Base-by-base conservation (phyloP, 352 stramenopile species). In the Pythium folliculosum region DNA sequence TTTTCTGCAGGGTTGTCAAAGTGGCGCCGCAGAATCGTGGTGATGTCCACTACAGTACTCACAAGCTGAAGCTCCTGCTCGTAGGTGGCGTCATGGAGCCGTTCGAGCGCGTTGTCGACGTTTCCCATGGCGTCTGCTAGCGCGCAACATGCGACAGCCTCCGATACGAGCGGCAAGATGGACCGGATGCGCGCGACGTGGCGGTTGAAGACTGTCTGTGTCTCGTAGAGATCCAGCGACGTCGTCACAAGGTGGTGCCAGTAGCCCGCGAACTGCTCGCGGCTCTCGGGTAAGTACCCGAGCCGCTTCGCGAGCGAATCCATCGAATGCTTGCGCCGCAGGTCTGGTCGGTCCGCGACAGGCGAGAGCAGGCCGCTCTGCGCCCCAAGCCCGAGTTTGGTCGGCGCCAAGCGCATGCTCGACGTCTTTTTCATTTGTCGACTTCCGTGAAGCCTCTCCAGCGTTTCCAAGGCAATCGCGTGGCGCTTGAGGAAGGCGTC, bases 311-410 rank as follows among this genome's bases (percentile, higher is more conserved):
- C 73, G 76, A 76, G 82, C 6, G 75, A 67, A 16, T 88, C 80
- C 77, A 92, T 89, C 8, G 81, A 89, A 14, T 86, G 77, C n/a
- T 83, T 78, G 22, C 84, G 78, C 22, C 77, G 72, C 27, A 88
- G 51, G 19, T 90, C 81, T 0, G 80, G 73, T 2, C 77, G 78
- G 14, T 87, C 68, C 19, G 65, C 75, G 17, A 81, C 71, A 5
- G 81, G 77, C 0, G 73, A 85, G 17, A 91, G 62, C 7, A 89
- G 25, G 14, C 76, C 81, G 49, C 80, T 90, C 10, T 52, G 30
- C 14, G n/a, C 17, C 5, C 21, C 57, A 16, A 49, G 19, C 5
- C 7, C 30, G 6, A 55, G 23, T 56, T 60, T 63, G 12, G 22
- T 55, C 8, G 48, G 12, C 37, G 45, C 25, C 12, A 38, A 22